These are phyloP conservation scores for Colletotrichum neosansevieriae DNA, from an alignment of 2,329 filamentous ascomycete species.

Conservation along the genomic window DNA sequence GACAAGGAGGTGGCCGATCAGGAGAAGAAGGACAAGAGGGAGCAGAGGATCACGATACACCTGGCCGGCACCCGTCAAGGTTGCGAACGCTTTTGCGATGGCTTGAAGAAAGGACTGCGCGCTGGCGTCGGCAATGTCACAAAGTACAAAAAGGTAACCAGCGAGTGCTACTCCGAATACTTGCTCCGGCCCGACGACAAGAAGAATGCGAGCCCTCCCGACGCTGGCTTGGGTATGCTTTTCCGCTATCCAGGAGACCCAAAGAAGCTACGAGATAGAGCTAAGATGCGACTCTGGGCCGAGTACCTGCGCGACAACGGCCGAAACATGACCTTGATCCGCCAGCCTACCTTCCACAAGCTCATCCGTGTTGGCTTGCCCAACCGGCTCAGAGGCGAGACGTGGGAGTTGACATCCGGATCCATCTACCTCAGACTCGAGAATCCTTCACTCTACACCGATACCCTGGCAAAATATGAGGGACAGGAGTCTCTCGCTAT, in stretches of 20 bases:
- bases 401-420: conserved; percentile 95
- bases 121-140: conserved; percentile 89
- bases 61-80: conserved; percentile 88
- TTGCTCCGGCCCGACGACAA: conserved; percentile 73
- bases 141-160: conserved; percentile 82
- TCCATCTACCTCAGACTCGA: conserved; percentile 90
- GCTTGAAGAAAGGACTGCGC: conserved; percentile 88
- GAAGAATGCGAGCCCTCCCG: conserved; percentile 77
- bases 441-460: conserved; percentile 83
- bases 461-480: conserved; percentile 85
- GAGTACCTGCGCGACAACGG: conserved; percentile 97
- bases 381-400: conserved; percentile 91
- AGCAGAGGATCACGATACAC: conserved; percentile 92
- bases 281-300: conserved; percentile 97
- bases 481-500: conserved; percentile 94
- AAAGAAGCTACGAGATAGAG: conserved; percentile 91
- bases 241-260: conserved; percentile 96
- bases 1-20: conserved; percentile 52
- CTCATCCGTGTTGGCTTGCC: conserved; percentile 95
- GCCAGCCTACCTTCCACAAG: conserved; percentile 98
- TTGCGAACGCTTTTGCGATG: conserved; percentile 97
- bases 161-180: conserved; percentile 93
- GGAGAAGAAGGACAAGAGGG: conserved; percentile 60
- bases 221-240: conserved; percentile 90
- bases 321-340: conserved; percentile 89